Conservation (phyloP, 805 yeast genomes). For the Candida awuae region DNA sequence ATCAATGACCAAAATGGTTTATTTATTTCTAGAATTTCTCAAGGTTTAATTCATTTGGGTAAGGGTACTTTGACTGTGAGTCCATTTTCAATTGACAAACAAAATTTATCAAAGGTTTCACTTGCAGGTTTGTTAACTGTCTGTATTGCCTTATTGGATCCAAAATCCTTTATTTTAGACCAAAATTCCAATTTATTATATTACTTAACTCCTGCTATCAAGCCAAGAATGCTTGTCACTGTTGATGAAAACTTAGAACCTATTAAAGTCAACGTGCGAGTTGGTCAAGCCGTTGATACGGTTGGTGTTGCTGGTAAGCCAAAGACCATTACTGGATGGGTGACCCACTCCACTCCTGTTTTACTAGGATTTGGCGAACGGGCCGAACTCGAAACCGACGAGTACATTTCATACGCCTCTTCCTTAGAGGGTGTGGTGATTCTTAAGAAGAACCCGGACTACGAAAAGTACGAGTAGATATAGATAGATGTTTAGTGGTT, state of each 20-base stretch:
- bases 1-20: constrained; percentile 82
- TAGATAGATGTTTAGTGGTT: no score
- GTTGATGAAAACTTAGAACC: constrained; percentile 89
- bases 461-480: constrained; percentile 35
- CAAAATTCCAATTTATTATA: constrained; percentile 73
- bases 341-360: constrained; percentile 96
- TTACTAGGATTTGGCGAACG: constrained; percentile 88
- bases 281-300: constrained; percentile 97
- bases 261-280: constrained; percentile 90
- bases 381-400: constrained; percentile 94
- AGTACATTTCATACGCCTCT: constrained; percentile 73
- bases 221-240: constrained; percentile 89
- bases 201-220: constrained; percentile 78
- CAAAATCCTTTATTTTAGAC: constrained; percentile 69
- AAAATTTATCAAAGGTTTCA: constrained; percentile 78
- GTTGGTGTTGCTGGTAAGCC: constrained; percentile 99
- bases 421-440: constrained; percentile 91
- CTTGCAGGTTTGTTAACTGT: constrained; percentile 85
- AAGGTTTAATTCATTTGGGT: constrained; percentile 91
- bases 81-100: constrained; percentile 85
- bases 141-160: constrained; percentile 76
- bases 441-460: constrained; percentile 83
- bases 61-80: constrained; percentile 89
- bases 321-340: constrained; percentile 99
- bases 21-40: constrained; percentile 90